phyloP scores from a whole-genome alignment of 768 basidiomycete genomes.

The Candolleomyces aberdarensis region DNA sequence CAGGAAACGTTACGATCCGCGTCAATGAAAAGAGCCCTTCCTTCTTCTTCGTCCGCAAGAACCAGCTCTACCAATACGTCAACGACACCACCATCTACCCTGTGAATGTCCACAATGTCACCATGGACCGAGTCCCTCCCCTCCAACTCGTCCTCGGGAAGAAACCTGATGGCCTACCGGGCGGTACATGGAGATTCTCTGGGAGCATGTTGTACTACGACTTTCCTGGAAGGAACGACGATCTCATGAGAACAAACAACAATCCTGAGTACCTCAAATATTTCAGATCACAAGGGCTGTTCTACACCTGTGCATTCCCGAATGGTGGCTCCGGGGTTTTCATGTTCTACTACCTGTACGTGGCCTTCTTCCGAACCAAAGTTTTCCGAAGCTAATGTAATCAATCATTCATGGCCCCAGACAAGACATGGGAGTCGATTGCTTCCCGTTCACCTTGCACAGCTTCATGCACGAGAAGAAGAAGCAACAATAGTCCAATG shows the following conservation, averaged over 20 bases:
- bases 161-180: constrained; percentile 35
- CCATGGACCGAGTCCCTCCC: constrained; percentile 28
- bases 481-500: constrained; percentile 12
- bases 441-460: constrained; percentile 35
- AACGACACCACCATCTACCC: constrained; percentile 56
- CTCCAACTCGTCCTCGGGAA: constrained; percentile 45
- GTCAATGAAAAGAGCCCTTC: constrained; percentile 33
- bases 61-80: constrained; percentile 49
- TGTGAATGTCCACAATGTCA: constrained; percentile 53
- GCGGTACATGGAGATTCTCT: constrained; percentile 52
- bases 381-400: background rate
- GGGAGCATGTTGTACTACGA: constrained; percentile 55
- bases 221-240: constrained; percentile 32
- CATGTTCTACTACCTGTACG: constrained; percentile 10
- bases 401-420: constrained; percentile 17
- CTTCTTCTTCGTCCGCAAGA: constrained; percentile 51
- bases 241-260: constrained; percentile 21
- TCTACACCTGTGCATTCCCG: constrained; percentile 7
- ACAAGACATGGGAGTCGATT: constrained; percentile 31
- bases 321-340: constrained; percentile 43
- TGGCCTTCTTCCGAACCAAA: background rate
- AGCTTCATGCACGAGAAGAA: constrained; percentile 25
- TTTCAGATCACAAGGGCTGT: constrained; percentile 25
- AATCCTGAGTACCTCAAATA: constrained; percentile 39
- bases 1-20: constrained; percentile 47